phyloP scores from a whole-genome alignment of 805 yeast species.

The Spathaspora gorwiae region DNA sequence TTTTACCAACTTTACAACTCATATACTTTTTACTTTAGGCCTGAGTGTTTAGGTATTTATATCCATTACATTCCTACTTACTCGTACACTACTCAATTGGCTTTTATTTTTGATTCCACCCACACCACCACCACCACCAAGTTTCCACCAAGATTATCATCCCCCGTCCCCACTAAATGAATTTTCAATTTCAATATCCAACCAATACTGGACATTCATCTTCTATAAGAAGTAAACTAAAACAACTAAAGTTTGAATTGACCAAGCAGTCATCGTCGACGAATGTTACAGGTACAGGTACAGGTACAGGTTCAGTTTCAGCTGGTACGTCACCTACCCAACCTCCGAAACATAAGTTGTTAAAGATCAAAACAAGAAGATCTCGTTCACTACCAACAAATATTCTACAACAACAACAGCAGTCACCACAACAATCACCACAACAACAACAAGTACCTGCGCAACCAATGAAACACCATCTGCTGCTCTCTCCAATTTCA shows the following conservation, averaged over 20 bases:
- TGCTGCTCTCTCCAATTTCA: neutral
- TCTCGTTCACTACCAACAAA: neutral
- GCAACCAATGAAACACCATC: neutral
- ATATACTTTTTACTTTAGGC: no score
- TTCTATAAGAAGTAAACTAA: neutral
- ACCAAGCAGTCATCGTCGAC: neutral
- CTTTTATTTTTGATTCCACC: no score
- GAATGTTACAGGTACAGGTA: neutral
- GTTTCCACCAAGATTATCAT: no score
- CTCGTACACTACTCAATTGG: no score
- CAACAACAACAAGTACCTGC: neutral
- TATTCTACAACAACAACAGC: neutral
- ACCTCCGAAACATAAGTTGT: neutral
- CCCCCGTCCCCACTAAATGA: neutral
- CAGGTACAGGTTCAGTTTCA: neutral
- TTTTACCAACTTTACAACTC: no score
- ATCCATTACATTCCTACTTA: no score
- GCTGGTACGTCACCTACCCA: neutral
- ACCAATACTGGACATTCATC: neutral
- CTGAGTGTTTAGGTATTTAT: no score
- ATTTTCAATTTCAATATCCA: slow-evolving; percentile 1
- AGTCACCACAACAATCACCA: neutral
- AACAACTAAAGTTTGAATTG: neutral
- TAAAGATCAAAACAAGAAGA: neutral
- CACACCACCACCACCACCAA: no score